phyloP scores from a whole-genome alignment of 192 early-diverging fungal species.

The Entophlyctis luteolus region DNA sequence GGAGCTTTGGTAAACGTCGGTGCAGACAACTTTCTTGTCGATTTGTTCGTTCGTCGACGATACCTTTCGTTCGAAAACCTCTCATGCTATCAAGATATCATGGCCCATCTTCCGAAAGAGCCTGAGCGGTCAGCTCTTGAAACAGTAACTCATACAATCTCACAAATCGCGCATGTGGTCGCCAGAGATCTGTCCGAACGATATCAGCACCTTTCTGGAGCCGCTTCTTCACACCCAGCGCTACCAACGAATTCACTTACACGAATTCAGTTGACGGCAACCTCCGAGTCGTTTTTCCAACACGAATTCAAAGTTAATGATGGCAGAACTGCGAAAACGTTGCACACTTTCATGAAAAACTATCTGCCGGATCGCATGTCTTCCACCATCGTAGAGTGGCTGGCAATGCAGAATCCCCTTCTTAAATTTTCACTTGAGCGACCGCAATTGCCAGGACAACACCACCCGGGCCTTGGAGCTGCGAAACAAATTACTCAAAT shows the following conservation, averaged over 20 bases:
- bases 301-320: conserved; percentile 22
- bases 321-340: conserved; percentile 1
- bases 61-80: conserved; percentile 2
- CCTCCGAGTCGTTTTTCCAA: neutral
- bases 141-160: neutral
- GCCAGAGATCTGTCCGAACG: neutral
- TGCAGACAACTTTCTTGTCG: conserved; percentile 3
- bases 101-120: neutral
- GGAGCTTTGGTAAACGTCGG: conserved; percentile 7
- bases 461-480: conserved; percentile 23
- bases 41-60: conserved; percentile 20
- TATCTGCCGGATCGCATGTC: conserved; percentile 5
- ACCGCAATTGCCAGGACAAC: conserved; percentile 15
- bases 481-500: conserved; percentile 6
- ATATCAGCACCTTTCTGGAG: neutral
- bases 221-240: neutral
- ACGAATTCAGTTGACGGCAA: neutral
- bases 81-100: conserved; percentile 20
- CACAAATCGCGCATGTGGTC: neutral
- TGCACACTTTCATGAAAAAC: neutral
- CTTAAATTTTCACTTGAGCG: neutral
- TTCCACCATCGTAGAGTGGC: conserved; percentile 22
- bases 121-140: neutral
- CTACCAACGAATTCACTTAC: neutral
- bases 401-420: conserved; percentile 22